Evolutionary conservation across 2,329 filamentous ascomycete genomes (phyloP).

Genomic region (Neonectria faginata): DNA sequence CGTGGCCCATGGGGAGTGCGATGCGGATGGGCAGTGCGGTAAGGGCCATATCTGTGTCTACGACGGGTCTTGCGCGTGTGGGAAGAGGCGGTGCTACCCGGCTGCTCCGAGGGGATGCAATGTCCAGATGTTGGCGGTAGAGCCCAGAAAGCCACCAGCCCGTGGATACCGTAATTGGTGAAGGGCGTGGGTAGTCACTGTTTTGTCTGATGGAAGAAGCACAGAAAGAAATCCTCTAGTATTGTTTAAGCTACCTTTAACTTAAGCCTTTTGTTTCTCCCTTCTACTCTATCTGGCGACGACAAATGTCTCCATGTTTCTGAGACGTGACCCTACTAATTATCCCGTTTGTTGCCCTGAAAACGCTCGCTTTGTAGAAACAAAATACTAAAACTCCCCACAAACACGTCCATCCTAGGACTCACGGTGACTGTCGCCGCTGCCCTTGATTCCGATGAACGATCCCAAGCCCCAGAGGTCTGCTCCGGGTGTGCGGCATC

Average conservation of each 20-base stretch:
- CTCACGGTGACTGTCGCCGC: constrained; percentile 6
- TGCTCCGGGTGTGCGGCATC: constrained; percentile 14
- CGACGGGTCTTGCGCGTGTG: constrained; percentile 35
- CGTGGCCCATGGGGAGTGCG: constrained; percentile 32
- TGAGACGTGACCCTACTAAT: constrained; percentile 2
- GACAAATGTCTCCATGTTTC: constrained; percentile 9
- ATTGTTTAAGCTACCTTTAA: not conserved
- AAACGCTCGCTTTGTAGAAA: constrained; percentile 2
- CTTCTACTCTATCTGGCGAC: not conserved
- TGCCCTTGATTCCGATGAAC: constrained; percentile 8
- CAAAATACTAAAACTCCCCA: not conserved
- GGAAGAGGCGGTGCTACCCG: constrained; percentile 33
- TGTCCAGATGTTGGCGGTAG: constrained; percentile 20
- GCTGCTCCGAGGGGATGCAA: constrained; percentile 29
- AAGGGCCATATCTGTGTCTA: constrained; percentile 31
- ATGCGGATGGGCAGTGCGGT: constrained; percentile 25
- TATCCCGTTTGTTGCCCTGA: not conserved
- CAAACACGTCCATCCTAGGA: not conserved
- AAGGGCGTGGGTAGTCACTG: not conserved
- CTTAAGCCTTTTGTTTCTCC: not conserved
- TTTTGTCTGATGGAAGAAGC: not conserved
- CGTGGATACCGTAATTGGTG: not conserved
- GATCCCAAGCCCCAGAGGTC: constrained; percentile 29
- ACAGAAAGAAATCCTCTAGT: not conserved
- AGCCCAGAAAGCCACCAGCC: constrained; percentile 2